These are phyloP conservation scores for Umbelopsis sp. DNA, from an alignment of 192 early-diverging fungal genomes.

Conservation along the genomic window DNA sequence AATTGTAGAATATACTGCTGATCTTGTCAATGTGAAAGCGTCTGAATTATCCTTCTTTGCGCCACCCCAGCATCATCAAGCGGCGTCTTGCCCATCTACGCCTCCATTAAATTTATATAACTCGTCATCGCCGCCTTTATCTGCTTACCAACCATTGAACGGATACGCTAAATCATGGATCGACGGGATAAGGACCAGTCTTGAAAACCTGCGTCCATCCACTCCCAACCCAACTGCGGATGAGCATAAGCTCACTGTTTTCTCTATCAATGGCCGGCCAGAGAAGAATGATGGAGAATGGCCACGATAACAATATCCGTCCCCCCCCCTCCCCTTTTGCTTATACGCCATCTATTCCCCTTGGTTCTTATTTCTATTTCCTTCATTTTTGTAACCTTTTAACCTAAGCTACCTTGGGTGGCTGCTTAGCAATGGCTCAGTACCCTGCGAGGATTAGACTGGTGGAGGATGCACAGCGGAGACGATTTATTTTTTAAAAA, in stretches of 20 bases:
- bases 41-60: neutral
- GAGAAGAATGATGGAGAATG: neutral
- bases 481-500: too few relatives aligned
- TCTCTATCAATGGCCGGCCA: neutral
- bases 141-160: neutral
- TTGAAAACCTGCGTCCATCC: neutral
- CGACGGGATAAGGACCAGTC: neutral
- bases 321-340: too few relatives aligned
- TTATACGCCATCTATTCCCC: too few relatives aligned
- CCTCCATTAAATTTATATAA: constrained; percentile 3
- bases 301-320: too few relatives aligned
- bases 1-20: constrained; percentile 2
- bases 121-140: neutral
- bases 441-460: neutral
- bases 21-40: neutral
- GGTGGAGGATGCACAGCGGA: neutral
- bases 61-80: neutral
- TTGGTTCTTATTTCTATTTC: too few relatives aligned
- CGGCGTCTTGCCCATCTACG: neutral
- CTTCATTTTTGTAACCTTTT: neutral
- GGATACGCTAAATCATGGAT: neutral
- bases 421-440: neutral
- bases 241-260: constrained; percentile 4
- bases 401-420: neutral
- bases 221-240: neutral